Base-by-base conservation (phyloP, 441 rosid genomes). In the Cnidoscolus chayamansa region DNA sequence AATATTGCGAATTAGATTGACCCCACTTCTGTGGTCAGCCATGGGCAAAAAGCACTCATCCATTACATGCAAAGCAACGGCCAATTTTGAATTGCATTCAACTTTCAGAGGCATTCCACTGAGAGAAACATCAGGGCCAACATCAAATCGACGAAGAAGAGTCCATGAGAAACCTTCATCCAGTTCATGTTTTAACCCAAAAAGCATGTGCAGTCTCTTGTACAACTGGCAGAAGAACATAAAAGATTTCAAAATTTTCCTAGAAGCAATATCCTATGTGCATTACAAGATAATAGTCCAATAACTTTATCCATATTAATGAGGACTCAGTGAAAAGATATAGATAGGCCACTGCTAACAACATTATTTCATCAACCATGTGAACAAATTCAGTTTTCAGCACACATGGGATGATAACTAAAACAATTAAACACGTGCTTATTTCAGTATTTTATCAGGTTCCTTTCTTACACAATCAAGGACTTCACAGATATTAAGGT, bases 41-140 rank as follows among this genome's bases (percentile, higher is more conserved):
- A 86, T 86, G 61, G 98, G 97, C 81, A 85, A 81, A 83, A 95
- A 95, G 76, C 99, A 95, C 81, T 93, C 99, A 67, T 95, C 95
- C 99, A 95, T 93, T 67, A 95, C 78, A 62, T 82, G 78, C 67
- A 88, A 83, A 20, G 98, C 98, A 83, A 93, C 97, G 63, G 97
- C 97, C 78, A 89, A 81, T 85, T 88, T 89, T 67, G 97, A 90
- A 81, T 93, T 95, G 86, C 90, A 80, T 76, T 88, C 91, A 63
- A 93, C 81, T 78, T 87, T 86, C 77, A 55, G 81, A 78, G 81
- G 72, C 70, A 81, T 75, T 74, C 86, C 89, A 81, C 40, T 67
- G 25, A 78, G 80, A 75, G 87, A 80, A 82, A 78, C 71, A 79
- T 89, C 92, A 61, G 82, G 50, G 62, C 81, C 77, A 75, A 87